Base-by-base conservation (phyloP, 2,329 filamentous ascomycete genomes). In the Cladosporium sp. region DNA sequence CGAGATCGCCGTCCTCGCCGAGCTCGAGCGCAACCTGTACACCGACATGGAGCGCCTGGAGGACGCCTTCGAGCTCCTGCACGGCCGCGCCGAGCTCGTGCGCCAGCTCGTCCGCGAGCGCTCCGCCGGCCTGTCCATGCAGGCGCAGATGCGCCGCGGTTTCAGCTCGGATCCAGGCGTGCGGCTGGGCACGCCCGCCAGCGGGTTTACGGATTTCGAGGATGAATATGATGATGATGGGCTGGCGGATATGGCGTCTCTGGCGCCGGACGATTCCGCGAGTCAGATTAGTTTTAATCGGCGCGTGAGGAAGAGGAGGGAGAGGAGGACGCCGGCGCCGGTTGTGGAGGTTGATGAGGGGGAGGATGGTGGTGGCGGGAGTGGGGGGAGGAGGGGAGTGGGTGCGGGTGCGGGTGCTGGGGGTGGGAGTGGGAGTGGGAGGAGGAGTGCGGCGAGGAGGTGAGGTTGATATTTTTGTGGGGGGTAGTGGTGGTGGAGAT, bases 21-120 rank as follows among this genome's bases (percentile, higher is more conserved):
- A 96, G 70, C 84, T 96, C 37, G 92, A 97, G 70, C 83, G 90
- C 6, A 89, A 95, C 64, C 95, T 97, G 54, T 96, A 92, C 71
- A 79, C 83, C 33, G 89, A 91, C 56, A 97, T 97, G 92, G 92
- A 97, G 71, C 84, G 84, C 0, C 79, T 97, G 19, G 92, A 97
- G 70, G 89, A 96, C 65, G 90, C 91, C 0, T 96, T 97, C 62
- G 92, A 97, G 72, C 83, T 82, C 28, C 77, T 97, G n/a, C 92
- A 97, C 66, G 80, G 83, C 59, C 86, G 85, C 63, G 92, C 92
- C 2, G 90, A 96, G 71, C 70, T 77, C 14, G 87, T 96, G 13
- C 84, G 92, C 4, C 84, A 82, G 18, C 82, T 85, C 1, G 77
- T 97, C 4, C 85, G 91, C 5, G 87, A 93, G 66, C 86, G 92